These are phyloP conservation scores for Cutaneotrichosporon daszewskae DNA, from an alignment of 1,284 basidiomycete species.

Conservation along the genomic window DNA sequence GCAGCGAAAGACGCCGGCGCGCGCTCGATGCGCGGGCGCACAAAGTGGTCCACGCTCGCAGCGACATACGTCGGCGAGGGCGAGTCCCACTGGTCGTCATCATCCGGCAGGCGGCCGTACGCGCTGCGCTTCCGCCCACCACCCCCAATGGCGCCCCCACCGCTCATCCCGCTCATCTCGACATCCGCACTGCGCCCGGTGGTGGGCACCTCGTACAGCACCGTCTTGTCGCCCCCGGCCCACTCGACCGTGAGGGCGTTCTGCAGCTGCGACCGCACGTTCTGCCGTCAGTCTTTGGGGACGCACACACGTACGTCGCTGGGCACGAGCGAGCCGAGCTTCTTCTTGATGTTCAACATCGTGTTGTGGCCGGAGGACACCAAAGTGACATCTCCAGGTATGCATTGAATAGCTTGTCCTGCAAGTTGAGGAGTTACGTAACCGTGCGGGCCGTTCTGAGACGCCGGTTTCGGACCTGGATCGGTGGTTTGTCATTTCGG, in stretches of 20 bases:
- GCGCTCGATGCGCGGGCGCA: too few species aligned
- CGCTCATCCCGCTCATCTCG: conserved; percentile 25
- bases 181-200: conserved; percentile 15
- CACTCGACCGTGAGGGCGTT: conserved; percentile 43
- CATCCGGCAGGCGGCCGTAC: conserved; percentile 31
- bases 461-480: too few species aligned
- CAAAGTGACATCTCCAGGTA: too few species aligned
- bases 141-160: too few species aligned
- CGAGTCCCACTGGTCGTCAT: conserved; percentile 24
- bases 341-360: conserved; percentile 22
- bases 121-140: too few species aligned
- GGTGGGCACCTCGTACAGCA: conserved; percentile 34
- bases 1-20: too few species aligned
- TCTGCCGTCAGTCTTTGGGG: not conserved
- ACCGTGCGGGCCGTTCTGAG: too few species aligned
- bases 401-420: too few species aligned
- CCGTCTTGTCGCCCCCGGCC: conserved; percentile 35
- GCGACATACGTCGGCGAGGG: not conserved
- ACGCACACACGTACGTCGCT: conserved; percentile 20
- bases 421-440: too few species aligned
- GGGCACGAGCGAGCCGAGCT: conserved; percentile 18
- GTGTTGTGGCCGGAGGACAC: not conserved
- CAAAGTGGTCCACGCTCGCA: too few species aligned
- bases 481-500: too few species aligned
- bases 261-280: conserved; percentile 20